Base-by-base conservation (phyloP, 352 stramenopile genomes). In the Phytophthora pluvialis region DNA sequence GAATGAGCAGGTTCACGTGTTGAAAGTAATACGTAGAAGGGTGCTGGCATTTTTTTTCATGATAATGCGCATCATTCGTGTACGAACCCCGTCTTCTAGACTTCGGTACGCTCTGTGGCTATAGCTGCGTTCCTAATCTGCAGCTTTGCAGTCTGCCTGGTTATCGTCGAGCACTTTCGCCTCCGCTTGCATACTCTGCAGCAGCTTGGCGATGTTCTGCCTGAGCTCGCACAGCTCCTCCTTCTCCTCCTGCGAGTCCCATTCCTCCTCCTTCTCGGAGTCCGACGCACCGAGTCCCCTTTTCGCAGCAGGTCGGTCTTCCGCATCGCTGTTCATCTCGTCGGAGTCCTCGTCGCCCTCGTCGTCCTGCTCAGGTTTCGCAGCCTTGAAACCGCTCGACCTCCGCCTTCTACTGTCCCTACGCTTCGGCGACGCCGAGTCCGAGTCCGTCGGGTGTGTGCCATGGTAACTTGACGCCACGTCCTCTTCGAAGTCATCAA, bases 171-270 rank as follows among this genome's bases (percentile, higher is more conserved):
- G 66, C 25, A 71, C 73, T 42, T 80, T 86, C 12, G 80, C 78
- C 39, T 90, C 76, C 5, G 81, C 54, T 49, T 89, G 81, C 55
- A 90, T 89, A 21, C 66, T 75, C 32, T 84, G 55, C 26, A 91
- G 73, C 53, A 91, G 61, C 48, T 84, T 61, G 29, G 78, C 78
- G 42, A 91, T 91, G 51, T 84, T 91, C 38, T 88, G 69, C 40
- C 86, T 78, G 38, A 91, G 64, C 53, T 89, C 80, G 26, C 70
- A 80, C 16, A 91, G 54, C 36, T 86, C 80, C 63, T 89, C 71
- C 13, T 77, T 83, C 38, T 89, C 63, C 32, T 88, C 70, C 40
- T 84, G 70, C 3, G 81, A 79, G 60, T 88, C 68, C 82, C 80
- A 89, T 16, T 83, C 74, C 6, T 69, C 60, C 2, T 60, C 61